Conservation (phyloP, 805 yeast genomes). For the Yamadazyma paraphyllophila region DNA sequence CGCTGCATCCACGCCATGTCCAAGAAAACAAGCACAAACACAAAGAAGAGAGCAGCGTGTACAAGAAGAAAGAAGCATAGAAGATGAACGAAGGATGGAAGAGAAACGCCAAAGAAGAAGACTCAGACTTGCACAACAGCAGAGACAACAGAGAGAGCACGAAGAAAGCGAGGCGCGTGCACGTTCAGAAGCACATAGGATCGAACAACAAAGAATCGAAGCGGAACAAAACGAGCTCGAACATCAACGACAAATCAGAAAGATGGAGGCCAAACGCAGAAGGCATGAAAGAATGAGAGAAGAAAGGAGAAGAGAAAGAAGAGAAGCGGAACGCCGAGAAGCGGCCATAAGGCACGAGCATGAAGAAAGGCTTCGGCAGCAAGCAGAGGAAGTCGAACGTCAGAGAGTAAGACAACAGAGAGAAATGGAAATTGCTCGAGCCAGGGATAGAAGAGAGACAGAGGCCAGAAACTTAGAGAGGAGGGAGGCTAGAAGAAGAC, state of each 20-base stretch:
- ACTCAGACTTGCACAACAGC: not conserved
- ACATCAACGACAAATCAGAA: not conserved
- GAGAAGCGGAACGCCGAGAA: constrained; percentile 6
- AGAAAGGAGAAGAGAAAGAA: constrained; percentile 4
- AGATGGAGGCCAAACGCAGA: not conserved
- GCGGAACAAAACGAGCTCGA: not conserved
- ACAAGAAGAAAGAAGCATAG: not conserved
- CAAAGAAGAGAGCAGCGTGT: not conserved
- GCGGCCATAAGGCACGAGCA: not conserved
- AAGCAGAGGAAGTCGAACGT: constrained; percentile 10
- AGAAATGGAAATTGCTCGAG: constrained; percentile 16
- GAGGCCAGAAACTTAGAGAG: constrained; percentile 1
- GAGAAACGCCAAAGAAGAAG: not conserved
- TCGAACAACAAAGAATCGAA: constrained; percentile 2
- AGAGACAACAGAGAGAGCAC: not conserved
- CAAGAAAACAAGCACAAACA: not conserved
- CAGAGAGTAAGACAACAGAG: constrained; percentile 15
- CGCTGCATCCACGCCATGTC: not conserved
- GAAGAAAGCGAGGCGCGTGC: not conserved
- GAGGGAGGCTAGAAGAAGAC: constrained; percentile 3
- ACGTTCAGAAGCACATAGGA: not conserved
- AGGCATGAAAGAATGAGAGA: not conserved
- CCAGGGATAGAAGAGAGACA: not conserved
- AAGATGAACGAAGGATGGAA: not conserved
- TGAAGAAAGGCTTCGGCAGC: not conserved